A percentile compares a stretch with the other conserved stretches of the same genome.
Conservation (phyloP, 441 rosid species). For the Gossypium trilobum region DNA sequence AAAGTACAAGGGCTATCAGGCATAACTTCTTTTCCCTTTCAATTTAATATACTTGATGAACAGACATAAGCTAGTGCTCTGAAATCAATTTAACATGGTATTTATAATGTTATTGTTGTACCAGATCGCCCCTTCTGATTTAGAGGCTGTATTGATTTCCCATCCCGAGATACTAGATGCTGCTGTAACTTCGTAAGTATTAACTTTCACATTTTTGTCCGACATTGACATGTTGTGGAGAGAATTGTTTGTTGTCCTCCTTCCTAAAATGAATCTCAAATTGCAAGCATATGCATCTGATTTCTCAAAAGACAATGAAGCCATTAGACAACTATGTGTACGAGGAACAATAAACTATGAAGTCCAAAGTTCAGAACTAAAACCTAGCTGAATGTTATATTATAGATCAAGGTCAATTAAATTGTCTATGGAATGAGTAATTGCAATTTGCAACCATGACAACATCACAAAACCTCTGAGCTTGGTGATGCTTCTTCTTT, state of each 20-base stretch:
- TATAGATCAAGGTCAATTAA: background rate
- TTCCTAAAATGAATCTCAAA: background rate
- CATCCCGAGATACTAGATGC: constrained; percentile 70
- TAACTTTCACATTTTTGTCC: background rate
- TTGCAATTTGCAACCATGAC: background rate
- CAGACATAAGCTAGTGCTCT: background rate
- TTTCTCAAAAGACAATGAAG: background rate
- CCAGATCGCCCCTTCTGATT: constrained; percentile 85
- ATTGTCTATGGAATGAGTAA: background rate
- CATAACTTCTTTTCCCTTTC: constrained; percentile 13
- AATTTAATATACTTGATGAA: background rate
- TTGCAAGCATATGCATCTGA: background rate
- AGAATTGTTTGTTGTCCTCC: background rate
- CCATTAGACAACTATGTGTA: background rate
- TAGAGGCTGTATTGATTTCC: constrained; percentile 54
- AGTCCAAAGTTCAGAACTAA: background rate
- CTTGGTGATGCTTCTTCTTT: background rate
- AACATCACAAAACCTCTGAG: background rate
- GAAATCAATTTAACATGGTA: background rate
- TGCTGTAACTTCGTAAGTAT: constrained; percentile 60
- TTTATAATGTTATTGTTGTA: background rate
- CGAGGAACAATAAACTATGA: background rate
- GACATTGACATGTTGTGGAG: background rate
- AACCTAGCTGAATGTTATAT: background rate
- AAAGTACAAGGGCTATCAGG: constrained; percentile 89